Evolutionary conservation across 1,284 basidiomycete genomes (phyloP), one percentile per base, ranked within the genome.

Genomic region (Sporisorium exsertum): DNA sequence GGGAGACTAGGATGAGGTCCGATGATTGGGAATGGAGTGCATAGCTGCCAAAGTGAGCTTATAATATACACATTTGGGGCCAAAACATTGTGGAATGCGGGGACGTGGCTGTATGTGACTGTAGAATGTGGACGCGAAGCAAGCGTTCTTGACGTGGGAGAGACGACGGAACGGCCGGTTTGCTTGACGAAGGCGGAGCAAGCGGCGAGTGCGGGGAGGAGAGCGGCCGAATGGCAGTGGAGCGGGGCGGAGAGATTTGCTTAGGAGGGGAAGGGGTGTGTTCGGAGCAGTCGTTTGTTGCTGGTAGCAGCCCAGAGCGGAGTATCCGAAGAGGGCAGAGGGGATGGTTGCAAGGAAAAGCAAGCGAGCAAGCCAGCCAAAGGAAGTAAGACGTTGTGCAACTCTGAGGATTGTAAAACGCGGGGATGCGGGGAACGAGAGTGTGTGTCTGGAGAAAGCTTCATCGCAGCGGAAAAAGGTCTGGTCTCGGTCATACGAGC

Each of bases 11-110:
- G 46, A 51, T 37, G 57, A 47, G 42, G 58, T 46, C 15, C 40
- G 55, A 47, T 64, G 52, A 47, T 32, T 52, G 35, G 32, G 13
- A 60, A 69, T 32, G 53, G 24, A 24, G 47, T 37, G 47, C 27
- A 40, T 35, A n/a, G 26, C 54, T n/a, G 45, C 50, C 50, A 37
- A 47, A 45, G 54, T 47, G 55, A 22, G 29, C 22, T 52, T 61
- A 52, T 70, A 70, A 70, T 70, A 70, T 70, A 70, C n/a, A 43
- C 52, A 60, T 55, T 52, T 50, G 29, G 24, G 15, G 4, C 8
- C 0, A 45, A 26, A 24, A 24, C 5, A 32, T 5, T 9, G 6
- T 35, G 33, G 9, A 45, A 27, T 49, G 46, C 56, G 56, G 56
- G 46, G 46, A 13, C 26, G 27, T 43, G 22, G 18, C n/a, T n/a